Conservation (phyloP, 1,284 basidiomycete species). For the Ustilago bromivora region DNA sequence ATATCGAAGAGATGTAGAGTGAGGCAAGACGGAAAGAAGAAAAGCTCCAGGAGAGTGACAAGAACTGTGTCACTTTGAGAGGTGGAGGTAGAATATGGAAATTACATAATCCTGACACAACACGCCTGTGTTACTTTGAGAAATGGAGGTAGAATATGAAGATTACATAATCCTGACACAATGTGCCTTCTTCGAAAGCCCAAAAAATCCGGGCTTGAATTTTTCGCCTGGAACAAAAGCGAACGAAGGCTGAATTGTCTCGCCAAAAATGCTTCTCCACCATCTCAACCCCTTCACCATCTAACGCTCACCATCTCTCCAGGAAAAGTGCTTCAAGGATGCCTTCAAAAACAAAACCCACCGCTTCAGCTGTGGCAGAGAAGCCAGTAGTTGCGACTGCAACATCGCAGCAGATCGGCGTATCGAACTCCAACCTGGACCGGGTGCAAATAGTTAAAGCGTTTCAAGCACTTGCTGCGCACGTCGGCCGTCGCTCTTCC, state of each 20-base stretch:
- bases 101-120: conserved; percentile 28
- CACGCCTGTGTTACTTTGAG: not conserved
- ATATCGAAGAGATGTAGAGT: no score
- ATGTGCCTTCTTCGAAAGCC: not conserved
- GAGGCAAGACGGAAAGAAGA: no score
- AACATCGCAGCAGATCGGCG: conserved; percentile 24
- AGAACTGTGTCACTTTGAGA: not conserved
- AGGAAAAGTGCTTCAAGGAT: conserved; percentile 4
- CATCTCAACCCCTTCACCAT: not conserved
- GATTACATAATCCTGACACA: conserved; percentile 29
- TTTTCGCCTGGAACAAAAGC: not conserved
- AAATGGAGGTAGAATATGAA: conserved; percentile 8
- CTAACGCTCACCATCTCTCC: not conserved
- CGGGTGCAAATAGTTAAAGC: conserved; percentile 59
- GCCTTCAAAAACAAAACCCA: conserved; percentile 23
- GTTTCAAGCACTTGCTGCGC: conserved; percentile 58
- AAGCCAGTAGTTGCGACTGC: conserved; percentile 33
- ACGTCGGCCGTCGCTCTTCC: conserved; percentile 27
- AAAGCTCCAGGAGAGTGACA: no score
- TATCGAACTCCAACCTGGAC: conserved; percentile 48
- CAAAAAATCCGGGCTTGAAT: not conserved
- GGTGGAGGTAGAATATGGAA: conserved; percentile 8
- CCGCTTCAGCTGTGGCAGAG: conserved; percentile 6
- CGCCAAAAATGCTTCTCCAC: not conserved
- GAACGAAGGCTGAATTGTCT: not conserved